Conservation (phyloP, 164 flowering plant species). For the Sextonia rubra region DNA sequence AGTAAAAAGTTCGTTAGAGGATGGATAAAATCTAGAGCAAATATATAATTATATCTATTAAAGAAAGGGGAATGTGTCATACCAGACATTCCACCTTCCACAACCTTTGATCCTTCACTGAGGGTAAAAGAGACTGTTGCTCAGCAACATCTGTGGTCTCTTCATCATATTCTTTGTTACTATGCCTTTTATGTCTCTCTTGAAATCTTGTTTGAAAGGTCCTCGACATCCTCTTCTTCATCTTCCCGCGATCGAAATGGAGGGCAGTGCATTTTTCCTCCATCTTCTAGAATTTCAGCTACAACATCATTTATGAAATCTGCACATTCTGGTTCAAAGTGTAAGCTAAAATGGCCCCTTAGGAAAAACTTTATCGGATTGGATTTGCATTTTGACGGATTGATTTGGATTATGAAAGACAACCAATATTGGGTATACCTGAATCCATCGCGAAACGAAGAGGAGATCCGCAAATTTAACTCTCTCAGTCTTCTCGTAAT, state of each 20-base stretch:
- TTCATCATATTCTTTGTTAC: constrained; percentile 70
- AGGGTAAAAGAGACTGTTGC: constrained; percentile 94
- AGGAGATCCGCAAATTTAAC: no score
- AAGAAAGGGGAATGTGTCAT: constrained; percentile 19
- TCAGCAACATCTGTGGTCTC: constrained; percentile 95
- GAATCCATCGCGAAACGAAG: no score
- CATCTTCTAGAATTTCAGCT: constrained; percentile 61
- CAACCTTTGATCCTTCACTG: constrained; percentile 90
- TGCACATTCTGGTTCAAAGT: neutral
- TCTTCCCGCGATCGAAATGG: constrained; percentile 58
- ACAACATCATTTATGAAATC: constrained; percentile 68
- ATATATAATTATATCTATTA: neutral
- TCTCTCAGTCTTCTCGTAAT: no score
- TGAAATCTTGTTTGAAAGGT: constrained; percentile 64
- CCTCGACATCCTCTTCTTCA: constrained; percentile 85
- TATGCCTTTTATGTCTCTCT: constrained; percentile 60
- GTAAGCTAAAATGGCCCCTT: no score
- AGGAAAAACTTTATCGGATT: no score
- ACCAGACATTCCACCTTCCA: constrained; percentile 99
- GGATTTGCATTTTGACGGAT: no score
- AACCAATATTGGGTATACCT: no score
- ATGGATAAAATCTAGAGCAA: constrained; percentile 2
- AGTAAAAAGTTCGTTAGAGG: neutral
- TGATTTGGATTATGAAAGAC: no score
- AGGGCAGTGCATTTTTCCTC: constrained; percentile 57